phyloP scores from a whole-genome alignment of 441 rosid genomes.

The Arabidopsis hybrid region DNA sequence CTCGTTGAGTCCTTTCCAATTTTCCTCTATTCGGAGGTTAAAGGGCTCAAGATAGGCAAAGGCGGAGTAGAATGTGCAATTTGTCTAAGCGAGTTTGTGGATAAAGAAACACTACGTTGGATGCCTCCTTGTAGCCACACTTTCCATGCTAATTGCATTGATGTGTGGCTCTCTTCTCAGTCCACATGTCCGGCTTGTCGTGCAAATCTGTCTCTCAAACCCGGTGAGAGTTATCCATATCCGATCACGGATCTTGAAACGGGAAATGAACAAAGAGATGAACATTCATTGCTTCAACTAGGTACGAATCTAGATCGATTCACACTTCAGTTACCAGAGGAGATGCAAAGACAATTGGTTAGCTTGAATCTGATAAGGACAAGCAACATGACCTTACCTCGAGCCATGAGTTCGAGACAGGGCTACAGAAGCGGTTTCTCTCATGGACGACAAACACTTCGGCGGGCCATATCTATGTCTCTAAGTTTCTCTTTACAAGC shows the following conservation, averaged over 20 bases:
- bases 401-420: too few relatives aligned
- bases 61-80: slow-evolving; percentile 69
- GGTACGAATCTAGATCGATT: too few relatives aligned
- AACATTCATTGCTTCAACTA: too few relatives aligned
- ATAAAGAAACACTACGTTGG: slow-evolving; percentile 60
- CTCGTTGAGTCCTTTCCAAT: slow-evolving; percentile 55
- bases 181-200: slow-evolving; percentile 72
- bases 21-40: slow-evolving; percentile 57
- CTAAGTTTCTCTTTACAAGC: too few relatives aligned
- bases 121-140: slow-evolving; percentile 66
- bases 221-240: slow-evolving; percentile 47
- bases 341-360: too few relatives aligned
- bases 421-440: too few relatives aligned
- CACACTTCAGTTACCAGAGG: too few relatives aligned
- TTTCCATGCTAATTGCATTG: slow-evolving; percentile 62
- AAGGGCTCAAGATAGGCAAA: slow-evolving; percentile 59
- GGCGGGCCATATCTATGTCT: too few relatives aligned
- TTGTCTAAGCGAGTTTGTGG: slow-evolving; percentile 64
- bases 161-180: slow-evolving; percentile 58
- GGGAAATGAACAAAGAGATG: slow-evolving; percentile 9
- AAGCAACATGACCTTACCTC: too few relatives aligned
- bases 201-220: slow-evolving; percentile 46
- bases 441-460: too few relatives aligned
- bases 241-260: slow-evolving; percentile 37
- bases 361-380: too few relatives aligned